Conservation (phyloP, 176 grass and related monocot genomes). For the Triticum dicoccoides region DNA sequence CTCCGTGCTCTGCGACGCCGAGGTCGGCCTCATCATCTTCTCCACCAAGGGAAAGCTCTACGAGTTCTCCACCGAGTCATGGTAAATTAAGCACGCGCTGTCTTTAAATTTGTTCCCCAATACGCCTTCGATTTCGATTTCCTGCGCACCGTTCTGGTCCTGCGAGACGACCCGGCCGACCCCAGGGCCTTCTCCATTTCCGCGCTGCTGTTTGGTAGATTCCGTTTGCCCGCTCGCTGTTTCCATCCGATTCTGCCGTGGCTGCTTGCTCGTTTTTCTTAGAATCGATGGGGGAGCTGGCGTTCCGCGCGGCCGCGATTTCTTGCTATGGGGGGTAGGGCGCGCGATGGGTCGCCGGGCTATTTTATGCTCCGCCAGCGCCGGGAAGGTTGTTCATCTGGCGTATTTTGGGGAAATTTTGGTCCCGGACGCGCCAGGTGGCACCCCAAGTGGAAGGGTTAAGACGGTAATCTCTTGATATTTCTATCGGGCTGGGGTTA, state of each 20-base stretch:
- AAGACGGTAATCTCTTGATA: not conserved
- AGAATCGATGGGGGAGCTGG: not conserved
- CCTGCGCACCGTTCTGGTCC: not conserved
- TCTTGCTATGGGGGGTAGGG: not conserved
- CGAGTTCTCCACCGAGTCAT: constrained; percentile 67
- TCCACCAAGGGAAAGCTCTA: constrained; percentile 93
- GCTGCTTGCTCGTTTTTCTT: not conserved
- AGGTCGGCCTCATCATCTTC: constrained; percentile 91
- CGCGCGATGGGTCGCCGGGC: not conserved
- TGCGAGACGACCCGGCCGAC: not conserved
- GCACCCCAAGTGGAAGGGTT: not conserved
- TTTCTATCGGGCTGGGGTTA: not conserved
- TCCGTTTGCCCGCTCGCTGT: not conserved
- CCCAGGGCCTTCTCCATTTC: not conserved
- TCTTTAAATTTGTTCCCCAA: not conserved
- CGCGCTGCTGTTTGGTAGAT: not conserved
- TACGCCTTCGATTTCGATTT: not conserved
- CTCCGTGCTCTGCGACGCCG: constrained; percentile 92
- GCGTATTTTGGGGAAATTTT: constrained; percentile 21
- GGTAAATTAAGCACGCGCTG: constrained; percentile 41
- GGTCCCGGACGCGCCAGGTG: not conserved
- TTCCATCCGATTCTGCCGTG: not conserved
- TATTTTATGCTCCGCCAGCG: constrained; percentile 45
- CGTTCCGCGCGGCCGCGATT: not conserved
- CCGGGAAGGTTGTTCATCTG: not conserved